phyloP scores from a whole-genome alignment of 2,329 filamentous ascomycete genomes.

The Paramyrothecium roridum region DNA sequence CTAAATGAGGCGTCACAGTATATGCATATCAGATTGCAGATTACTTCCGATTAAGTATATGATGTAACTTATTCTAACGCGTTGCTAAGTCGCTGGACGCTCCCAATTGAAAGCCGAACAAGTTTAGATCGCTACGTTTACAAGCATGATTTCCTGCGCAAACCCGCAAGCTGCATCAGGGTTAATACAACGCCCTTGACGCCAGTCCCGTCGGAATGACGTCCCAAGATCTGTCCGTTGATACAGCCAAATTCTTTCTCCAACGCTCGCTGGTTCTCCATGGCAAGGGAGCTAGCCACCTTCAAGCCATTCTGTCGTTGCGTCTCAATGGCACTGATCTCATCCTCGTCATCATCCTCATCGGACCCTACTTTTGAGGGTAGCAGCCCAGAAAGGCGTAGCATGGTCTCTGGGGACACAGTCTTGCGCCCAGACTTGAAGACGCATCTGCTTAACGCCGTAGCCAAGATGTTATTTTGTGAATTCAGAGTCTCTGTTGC shows the following conservation, averaged over 20 bases:
- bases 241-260: neutral
- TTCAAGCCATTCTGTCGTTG: neutral
- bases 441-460: constrained; percentile 1
- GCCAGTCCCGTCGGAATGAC: neutral
- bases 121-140: neutral
- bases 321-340: neutral
- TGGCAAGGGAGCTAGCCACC: neutral
- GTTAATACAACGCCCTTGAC: neutral
- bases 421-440: constrained; percentile 1
- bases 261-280: neutral
- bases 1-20: too few relatives aligned
- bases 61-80: too few relatives aligned
- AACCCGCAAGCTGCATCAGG: neutral
- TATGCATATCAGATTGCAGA: too few relatives aligned
- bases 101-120: neutral
- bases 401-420: neutral
- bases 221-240: neutral
- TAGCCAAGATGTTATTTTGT: neutral
- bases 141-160: neutral
- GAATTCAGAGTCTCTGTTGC: neutral
- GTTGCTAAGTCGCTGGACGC: too few relatives aligned
- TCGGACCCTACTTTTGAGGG: neutral
- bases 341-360: neutral
- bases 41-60: too few relatives aligned
- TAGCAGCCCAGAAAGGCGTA: constrained; percentile 28